Conservation (phyloP, 352 stramenopile genomes). For the Globisporangium megalacanthum region DNA sequence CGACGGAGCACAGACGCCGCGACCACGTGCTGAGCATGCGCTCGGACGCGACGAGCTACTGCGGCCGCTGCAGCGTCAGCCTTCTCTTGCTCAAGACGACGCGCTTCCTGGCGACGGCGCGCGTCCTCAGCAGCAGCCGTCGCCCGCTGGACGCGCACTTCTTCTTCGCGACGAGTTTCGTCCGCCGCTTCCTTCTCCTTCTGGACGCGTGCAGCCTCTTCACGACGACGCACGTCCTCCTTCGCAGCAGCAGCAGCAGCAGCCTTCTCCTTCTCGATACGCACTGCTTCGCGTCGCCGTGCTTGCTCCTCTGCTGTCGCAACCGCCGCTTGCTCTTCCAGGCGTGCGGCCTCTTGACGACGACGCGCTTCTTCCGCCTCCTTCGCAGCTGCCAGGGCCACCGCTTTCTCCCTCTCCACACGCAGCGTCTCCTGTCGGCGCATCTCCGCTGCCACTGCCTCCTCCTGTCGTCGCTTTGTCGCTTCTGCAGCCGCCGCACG, state of each 20-base stretch:
- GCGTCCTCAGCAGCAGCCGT: not conserved
- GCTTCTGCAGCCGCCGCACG: constrained; percentile 18
- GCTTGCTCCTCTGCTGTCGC: not conserved
- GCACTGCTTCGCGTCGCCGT: constrained; percentile 16
- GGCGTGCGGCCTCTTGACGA: not conserved
- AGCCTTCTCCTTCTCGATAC: constrained; percentile 16
- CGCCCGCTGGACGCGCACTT: constrained; percentile 1
- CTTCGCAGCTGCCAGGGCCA: not conserved
- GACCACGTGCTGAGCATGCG: constrained; percentile 6
- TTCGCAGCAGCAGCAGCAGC: not conserved
- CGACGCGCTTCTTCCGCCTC: constrained; percentile 1
- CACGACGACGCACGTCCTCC: not conserved
- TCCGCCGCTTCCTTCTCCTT: not conserved
- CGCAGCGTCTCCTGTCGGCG: not conserved
- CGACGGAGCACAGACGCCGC: constrained; percentile 5
- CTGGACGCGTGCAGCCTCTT: not conserved
- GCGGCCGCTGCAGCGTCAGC: not conserved
- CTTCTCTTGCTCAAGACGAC: too few relatives aligned
- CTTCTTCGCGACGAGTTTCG: not conserved
- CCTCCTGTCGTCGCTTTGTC: constrained; percentile 6
- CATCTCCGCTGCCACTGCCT: not conserved
- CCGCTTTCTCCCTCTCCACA: constrained; percentile 1
- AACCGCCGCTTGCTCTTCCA: not conserved
- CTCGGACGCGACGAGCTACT: not conserved
- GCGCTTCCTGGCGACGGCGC: too few relatives aligned